A percentile compares a stretch with the other conserved stretches of the same genome.
phyloP scores from a whole-genome alignment of 176 grass and related monocot genomes.

The Carex parvula region DNA sequence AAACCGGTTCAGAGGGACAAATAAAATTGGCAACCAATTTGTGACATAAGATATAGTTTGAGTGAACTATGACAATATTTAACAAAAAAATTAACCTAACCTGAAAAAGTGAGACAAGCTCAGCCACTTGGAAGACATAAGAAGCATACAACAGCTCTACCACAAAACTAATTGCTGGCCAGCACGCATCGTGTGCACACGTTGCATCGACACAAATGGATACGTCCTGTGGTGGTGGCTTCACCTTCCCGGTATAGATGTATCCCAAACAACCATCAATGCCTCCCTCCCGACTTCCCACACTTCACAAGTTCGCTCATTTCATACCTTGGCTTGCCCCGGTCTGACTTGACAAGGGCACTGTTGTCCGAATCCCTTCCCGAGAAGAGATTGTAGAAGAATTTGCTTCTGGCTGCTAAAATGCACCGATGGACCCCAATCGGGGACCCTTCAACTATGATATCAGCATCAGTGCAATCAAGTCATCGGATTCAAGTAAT shows the following conservation, averaged over 20 bases:
- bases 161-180: slow-evolving; percentile 58
- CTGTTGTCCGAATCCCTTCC: slow-evolving; percentile 22
- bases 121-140: slow-evolving; percentile 61
- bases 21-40: neutral
- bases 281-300: slow-evolving; percentile 62
- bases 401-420: slow-evolving; percentile 64
- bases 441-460: slow-evolving; percentile 51
- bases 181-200: slow-evolving; percentile 89
- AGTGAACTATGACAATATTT: neutral
- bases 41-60: neutral
- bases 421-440: slow-evolving; percentile 91
- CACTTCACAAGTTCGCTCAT: slow-evolving; percentile 63
- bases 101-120: slow-evolving; percentile 83
- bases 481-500: slow-evolving; percentile 39
- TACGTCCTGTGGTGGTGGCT: slow-evolving; percentile 36
- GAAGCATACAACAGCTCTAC: slow-evolving; percentile 85
- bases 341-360: neutral
- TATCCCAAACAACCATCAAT: slow-evolving; percentile 62
- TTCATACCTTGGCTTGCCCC: slow-evolving; percentile 48
- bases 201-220: slow-evolving; percentile 56
- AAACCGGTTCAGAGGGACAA: neutral
- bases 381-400: slow-evolving; percentile 76
- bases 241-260: slow-evolving; percentile 81
- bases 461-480: slow-evolving; percentile 83
- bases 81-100: slow-evolving; percentile 30